Base-by-base conservation (phyloP, 1,139 yeast genomes). In the Kluyveromyces sp. region DNA sequence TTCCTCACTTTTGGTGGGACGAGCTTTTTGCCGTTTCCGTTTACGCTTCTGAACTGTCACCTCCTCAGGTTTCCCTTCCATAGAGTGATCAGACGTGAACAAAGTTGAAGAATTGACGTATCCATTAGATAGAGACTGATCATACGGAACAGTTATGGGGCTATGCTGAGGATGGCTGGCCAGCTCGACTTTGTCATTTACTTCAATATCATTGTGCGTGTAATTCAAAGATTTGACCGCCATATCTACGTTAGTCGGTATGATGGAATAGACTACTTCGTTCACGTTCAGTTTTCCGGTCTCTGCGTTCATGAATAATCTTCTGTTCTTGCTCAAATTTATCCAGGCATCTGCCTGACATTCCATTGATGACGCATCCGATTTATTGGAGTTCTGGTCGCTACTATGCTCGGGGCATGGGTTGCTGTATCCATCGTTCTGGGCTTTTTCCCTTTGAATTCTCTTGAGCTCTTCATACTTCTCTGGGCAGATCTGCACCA, bases 221-320 rank as follows among this genome's bases (percentile, higher is more conserved):
- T 29, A 37, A 16, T 47, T 47, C 26, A 47, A 15, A 3, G 47
- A 40, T 12, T 43, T 37, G 4, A 42, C 41, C 1, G 50, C 50
- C 39, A 46, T 17, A 9, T 46, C 41, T 11, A 46, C 33, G 19
- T 45, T 46, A 3, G 41, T 38, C 8, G 50, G 50, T 9, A 47
- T 37, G n/a, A 47, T 39, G n/a, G 46, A 30, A 22, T 47, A 42
- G 15, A 47, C 36, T 15, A 47, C 39, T 12, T 47, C 48, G 36
- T 47, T 47, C 16, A 47, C 46, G 32, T 47, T 46, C 9, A 47
- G 30, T 15, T 47, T 47, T 9, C 46, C 37, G 30, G 47, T 28
- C 33, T 30, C 25, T 19, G 22, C 11, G 39, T 37, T 22, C 40
- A 43, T 38, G 45, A 47, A 47, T 3, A 41, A 33, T 2, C 35